Percentiles rank a stretch among this genome's conserved stretches.
Evolutionary conservation across 2,329 filamentous ascomycete genomes (phyloP).

Genomic region (Exophiala oligosperma): DNA sequence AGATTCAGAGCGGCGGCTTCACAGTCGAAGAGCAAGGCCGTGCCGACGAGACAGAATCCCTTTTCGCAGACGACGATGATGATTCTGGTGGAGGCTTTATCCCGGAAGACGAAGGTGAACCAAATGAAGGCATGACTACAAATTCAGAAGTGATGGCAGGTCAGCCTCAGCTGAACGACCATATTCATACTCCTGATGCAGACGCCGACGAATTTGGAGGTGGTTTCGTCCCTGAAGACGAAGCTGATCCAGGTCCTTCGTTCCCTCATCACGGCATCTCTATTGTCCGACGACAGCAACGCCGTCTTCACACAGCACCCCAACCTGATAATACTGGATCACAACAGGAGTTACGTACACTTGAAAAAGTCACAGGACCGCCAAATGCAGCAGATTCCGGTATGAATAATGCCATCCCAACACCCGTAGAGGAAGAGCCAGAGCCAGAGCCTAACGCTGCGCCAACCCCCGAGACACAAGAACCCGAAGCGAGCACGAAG

Average conservation of each 20-base stretch:
- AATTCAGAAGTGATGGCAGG: background rate
- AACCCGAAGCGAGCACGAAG: background rate
- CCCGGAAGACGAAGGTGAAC: conserved; percentile 25
- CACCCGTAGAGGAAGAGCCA: background rate
- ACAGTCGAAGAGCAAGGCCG: conserved; percentile 28
- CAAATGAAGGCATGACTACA: background rate
- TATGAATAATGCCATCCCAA: too few relatives aligned
- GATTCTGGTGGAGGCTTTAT: conserved; percentile 33
- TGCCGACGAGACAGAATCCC: too few relatives aligned
- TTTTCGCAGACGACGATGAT: conserved; percentile 34
- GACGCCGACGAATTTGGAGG: conserved; percentile 22
- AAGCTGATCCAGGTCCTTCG: background rate
- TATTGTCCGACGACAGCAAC: background rate
- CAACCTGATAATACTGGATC: too few relatives aligned
- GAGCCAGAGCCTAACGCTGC: background rate
- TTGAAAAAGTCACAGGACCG: background rate
- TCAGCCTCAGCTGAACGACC: background rate
- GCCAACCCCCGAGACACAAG: background rate
- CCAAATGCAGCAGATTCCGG: background rate
- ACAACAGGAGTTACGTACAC: background rate
- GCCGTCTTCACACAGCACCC: background rate
- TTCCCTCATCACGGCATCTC: too few relatives aligned
- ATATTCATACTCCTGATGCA: background rate
- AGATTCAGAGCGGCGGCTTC: conserved; percentile 45
- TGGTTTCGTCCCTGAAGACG: conserved; percentile 26